Evolutionary conservation across 176 grass and related monocot species (phyloP), one percentile per base, ranked within the genome.

Genomic region (Thinopyrum elongatum): DNA sequence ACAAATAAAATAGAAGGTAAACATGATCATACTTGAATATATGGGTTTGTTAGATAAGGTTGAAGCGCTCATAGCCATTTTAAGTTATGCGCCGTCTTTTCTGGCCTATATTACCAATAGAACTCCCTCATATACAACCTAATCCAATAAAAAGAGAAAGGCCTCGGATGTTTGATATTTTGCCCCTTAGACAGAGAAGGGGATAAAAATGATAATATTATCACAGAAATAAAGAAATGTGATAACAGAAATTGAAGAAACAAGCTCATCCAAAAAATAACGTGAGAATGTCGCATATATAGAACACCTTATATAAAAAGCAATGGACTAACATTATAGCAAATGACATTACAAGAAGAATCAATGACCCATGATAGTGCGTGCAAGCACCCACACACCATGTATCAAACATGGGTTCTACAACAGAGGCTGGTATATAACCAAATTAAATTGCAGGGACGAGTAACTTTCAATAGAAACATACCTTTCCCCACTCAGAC

Each of bases 401-500:
- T 13, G 35, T 28, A 27, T 51, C 27, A 81, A 46, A 62, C 21
- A 79, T 8, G 11, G 59, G n/a, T 83, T 58, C 33, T 80, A 61
- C 17, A 19, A 27, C 1, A 49, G 10, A 76, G 36, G 28, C 22
- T 7, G 0, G 10, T 11, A 72, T 26, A 65, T 7, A 16, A 23
- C 28, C 26, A 65, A 76, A 76, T 2, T 62, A 27, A 29, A 79
- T 8, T 47, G 1, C 51, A 80, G 2, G n/a, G 38, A 6, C 14
- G 33, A 63, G 22, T 51, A 63, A 67, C 36, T 53, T 80, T 44
- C 0, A 23, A 66, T 38, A 80, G 17, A 19, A 53, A 13, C 39
- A 28, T 82, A 99, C 97, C 97, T 93, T 94, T 72, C 97, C 97
- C 97, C 97, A 99, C 81, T 99, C 97, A 34, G 97, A 91, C 38